A percentile compares a stretch with the other conserved stretches of the same genome.
Evolutionary conservation across 208 protist species (phyloP).

Genomic region (Leishmania lainsoni): DNA sequence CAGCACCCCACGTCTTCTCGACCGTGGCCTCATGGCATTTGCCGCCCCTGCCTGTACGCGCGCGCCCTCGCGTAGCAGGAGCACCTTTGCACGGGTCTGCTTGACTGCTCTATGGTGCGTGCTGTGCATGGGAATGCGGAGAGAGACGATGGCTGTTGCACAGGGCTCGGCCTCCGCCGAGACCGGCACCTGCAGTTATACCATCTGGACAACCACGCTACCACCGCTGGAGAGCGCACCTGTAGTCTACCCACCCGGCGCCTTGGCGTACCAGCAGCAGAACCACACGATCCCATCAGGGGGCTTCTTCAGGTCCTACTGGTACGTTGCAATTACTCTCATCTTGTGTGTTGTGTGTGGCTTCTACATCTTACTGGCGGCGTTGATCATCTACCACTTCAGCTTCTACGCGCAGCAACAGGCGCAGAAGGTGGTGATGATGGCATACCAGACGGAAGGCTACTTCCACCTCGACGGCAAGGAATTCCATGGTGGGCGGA

Average conservation of each 20-base stretch:
- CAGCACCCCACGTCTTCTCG: background rate
- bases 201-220: background rate
- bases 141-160: slow-evolving; percentile 3
- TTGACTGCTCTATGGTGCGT: background rate
- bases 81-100: background rate
- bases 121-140: background rate
- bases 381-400: background rate
- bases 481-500: background rate
- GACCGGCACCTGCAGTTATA: background rate
- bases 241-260: background rate
- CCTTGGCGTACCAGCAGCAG: background rate
- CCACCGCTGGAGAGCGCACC: background rate
- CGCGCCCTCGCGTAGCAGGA: background rate
- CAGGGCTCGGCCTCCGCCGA: slow-evolving; percentile 16
- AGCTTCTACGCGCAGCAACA: background rate
- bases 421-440: slow-evolving; percentile 3
- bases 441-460: background rate
- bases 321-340: slow-evolving; percentile 4
- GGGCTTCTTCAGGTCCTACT: background rate
- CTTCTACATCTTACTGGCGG: slow-evolving; percentile 8
- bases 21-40: background rate
- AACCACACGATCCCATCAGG: background rate
- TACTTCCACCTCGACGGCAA: slow-evolving; percentile 1
- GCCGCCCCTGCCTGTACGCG: background rate
- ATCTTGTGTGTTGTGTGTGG: background rate